Base-by-base conservation (phyloP, 2,329 filamentous ascomycete species). In the Arthrinium phaeospermum region DNA sequence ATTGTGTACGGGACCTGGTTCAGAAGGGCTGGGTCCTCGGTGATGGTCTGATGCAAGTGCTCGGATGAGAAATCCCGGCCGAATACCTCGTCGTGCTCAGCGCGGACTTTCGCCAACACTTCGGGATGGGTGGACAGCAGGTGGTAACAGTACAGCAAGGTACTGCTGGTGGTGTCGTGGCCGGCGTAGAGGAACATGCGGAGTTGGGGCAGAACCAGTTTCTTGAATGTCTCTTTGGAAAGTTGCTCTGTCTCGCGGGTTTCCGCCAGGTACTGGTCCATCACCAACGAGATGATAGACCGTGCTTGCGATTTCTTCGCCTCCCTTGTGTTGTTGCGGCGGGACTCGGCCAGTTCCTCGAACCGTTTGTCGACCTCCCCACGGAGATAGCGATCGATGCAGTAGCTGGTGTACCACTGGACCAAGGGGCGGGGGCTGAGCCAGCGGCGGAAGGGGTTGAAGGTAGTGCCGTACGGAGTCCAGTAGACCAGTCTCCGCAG, bases 91-190 rank as follows among this genome's bases (percentile, higher is more conserved):
- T 78, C 77, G 8, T 84, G 75, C 68, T 78, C 76, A 1, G 71
- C 53, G 27, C 77, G 75, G 1, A 82, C 67, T 1, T 73, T 74
- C 3, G 75, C 45, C 30, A 79, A 70, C 2, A 70, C 71, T 5
- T 75, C 71, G 1, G 76, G 75, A 10, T 80, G 73, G 27, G 70
- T 14, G 2, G 74, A 75, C 8, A 81, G 81, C 73, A 88, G 81
- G 75, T 85, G 84, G 47, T 85, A 82, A 10, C 84, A 79, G 77
- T 87, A 90, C 34, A 83, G 82, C 1, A 89, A 79, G 10, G 86
- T 89, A 67, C 90, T 89, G 41, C 86, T 87, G n/a, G 88, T 90
- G 0, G 91, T 91, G 74, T 92, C 91, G 75, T 91, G 90, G 2
- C 91, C 91, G 0, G 90, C 91, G 22, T 89, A 88, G 7, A 91